Conservation (phyloP, 2,329 filamentous ascomycete species). For the Celoporthe dispersa region DNA sequence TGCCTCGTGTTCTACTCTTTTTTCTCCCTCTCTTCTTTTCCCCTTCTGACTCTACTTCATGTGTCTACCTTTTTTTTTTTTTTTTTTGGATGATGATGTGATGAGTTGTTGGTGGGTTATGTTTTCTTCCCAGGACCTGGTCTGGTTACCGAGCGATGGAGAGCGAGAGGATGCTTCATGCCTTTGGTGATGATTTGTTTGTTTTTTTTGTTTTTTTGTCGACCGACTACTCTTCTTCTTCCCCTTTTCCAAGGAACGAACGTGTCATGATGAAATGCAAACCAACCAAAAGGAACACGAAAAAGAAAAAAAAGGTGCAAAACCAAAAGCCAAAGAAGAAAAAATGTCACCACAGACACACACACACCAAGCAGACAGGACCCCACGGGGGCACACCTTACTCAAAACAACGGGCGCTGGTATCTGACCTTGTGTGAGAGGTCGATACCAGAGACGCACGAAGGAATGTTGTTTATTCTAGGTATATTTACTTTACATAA, state of each 20-base stretch:
- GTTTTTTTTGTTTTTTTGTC: background rate
- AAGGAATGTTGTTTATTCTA: background rate
- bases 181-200: background rate
- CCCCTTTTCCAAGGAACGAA: background rate
- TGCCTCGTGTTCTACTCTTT: constrained; percentile 6
- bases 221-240: background rate
- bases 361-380: background rate
- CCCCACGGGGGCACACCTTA: constrained; percentile 1
- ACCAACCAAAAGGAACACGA: background rate
- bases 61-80: constrained; percentile 22
- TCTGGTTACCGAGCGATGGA: constrained; percentile 17
- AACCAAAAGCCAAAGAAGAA: constrained; percentile 7
- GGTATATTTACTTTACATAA: constrained; percentile 24
- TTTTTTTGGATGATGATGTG: constrained; percentile 4
- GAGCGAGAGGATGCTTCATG: background rate
- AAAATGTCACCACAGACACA: constrained; percentile 9
- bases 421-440: background rate
- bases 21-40: background rate
- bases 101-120: background rate
- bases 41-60: constrained; percentile 20
- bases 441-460: background rate
- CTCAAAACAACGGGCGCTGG: background rate
- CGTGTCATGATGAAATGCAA: constrained; percentile 12
- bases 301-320: constrained; percentile 14
- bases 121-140: background rate